Conservation (phyloP, 2,329 filamentous ascomycete species). For the Ascochyta rabiei region DNA sequence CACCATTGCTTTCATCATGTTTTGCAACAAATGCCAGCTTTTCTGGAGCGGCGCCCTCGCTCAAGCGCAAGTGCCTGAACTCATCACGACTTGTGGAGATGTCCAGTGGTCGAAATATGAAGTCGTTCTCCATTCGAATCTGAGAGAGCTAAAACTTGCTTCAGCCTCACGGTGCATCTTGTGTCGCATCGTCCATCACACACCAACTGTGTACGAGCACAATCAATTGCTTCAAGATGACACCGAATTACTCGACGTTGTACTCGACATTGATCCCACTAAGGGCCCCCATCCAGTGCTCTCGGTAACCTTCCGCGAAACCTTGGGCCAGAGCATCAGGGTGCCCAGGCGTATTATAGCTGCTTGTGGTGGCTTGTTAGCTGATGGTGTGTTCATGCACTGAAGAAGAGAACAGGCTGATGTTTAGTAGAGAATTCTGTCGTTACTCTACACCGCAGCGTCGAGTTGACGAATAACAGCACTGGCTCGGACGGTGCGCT, state of each 20-base stretch:
- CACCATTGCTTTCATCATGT: background rate
- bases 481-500: conserved; percentile 28
- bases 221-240: conserved; percentile 12
- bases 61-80: background rate
- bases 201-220: conserved; percentile 19
- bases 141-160: conserved; percentile 22
- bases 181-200: conserved; percentile 25
- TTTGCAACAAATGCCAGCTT: background rate
- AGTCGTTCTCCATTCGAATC: too few relatives aligned
- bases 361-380: too few relatives aligned
- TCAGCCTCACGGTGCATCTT: conserved; percentile 22
- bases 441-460: conserved; percentile 10
- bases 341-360: background rate
- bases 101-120: background rate
- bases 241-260: conserved; percentile 20
- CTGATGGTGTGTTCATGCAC: too few relatives aligned
- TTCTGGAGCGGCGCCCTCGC: background rate
- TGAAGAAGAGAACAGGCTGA: too few relatives aligned
- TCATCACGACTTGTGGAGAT: background rate
- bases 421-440: background rate
- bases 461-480: conserved; percentile 13
- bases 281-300: conserved; percentile 21
- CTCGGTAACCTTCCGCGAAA: conserved; percentile 17
- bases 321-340: background rate
- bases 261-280: conserved; percentile 16